Percentiles rank a stretch among this genome's conserved stretches.
phyloP scores from a whole-genome alignment of 2,329 filamentous ascomycete genomes.

The Claviceps fusiformis region DNA sequence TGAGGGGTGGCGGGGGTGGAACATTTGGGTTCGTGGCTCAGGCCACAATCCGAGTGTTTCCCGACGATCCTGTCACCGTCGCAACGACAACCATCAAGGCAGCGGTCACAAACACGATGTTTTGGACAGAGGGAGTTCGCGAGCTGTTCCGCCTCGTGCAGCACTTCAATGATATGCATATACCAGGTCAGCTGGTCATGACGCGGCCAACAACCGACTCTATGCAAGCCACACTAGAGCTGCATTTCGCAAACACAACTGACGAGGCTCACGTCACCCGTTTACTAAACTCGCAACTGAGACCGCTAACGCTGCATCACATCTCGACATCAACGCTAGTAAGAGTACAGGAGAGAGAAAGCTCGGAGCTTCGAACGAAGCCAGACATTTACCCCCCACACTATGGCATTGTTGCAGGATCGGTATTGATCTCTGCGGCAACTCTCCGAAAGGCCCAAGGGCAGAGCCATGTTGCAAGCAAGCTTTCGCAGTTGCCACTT shows the following conservation, averaged over 20 bases:
- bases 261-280: background rate
- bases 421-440: background rate
- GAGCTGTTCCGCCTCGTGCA: background rate
- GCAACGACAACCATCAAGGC: background rate
- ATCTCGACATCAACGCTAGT: background rate
- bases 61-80: background rate
- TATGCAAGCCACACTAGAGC: background rate
- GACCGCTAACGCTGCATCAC: background rate
- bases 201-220: background rate
- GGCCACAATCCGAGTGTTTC: conserved; percentile 1
- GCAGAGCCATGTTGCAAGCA: background rate
- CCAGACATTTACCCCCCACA: background rate
- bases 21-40: conserved; percentile 2
- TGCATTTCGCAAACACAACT: background rate
- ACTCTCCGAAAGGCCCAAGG: background rate
- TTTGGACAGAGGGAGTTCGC: background rate
- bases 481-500: background rate
- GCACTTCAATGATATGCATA: background rate
- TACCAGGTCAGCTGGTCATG: background rate
- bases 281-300: background rate
- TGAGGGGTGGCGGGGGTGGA: background rate
- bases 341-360: background rate
- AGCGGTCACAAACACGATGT: background rate
- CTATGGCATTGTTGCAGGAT: background rate
- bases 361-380: background rate